Evolutionary conservation across 2,329 filamentous ascomycete genomes (phyloP), one percentile per base, ranked within the genome.

Genomic region (Cladosporium halotolerans): DNA sequence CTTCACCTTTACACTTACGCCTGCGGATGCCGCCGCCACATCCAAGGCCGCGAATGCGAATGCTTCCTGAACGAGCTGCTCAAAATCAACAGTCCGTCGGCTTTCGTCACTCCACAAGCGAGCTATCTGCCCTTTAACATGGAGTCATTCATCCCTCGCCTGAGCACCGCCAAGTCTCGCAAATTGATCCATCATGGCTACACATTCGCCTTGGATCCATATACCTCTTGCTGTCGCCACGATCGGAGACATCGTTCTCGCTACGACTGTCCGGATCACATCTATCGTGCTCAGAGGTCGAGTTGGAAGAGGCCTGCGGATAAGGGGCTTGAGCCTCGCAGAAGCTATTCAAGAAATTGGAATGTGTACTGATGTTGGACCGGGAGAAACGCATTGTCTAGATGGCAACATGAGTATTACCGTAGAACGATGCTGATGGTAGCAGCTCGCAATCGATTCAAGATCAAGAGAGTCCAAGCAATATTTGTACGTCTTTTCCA

Each of bases 91-190:
- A 48, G 59, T 16, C 50, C 43, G 13, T n/a, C 42, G 23, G 43
- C 52, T 16, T 57, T 56, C 52, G 16, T 16, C 16, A 14, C 32
- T 13, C 41, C 48, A 4, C 53, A 58, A 41, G 46, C 28, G n/a
- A 40, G 51, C 32, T 55, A 58, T 36, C 39, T 60, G 34, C 58
- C 59, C 10, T 63, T 61, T 48, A 57, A 58, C 41, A 53, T 44
- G 48, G 48, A 44, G 2, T 43, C 36, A 18, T 13, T 19, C 4
- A 31, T 38, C 18, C 40, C 14, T 42, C 40, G 40, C 40, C 40
- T 18, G 16, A 90, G 88, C 38, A 18, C 46, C 18, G 28, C 40
- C 19, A 28, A 14, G 6, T 9, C 10, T 19, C 16, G 23, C 4
- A 14, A 14, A n/a, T 16, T 14, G n/a, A 5, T 9, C 14, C 36